Base-by-base conservation (phyloP, 495 filamentous ascomycete genomes). In the Viridothelium virens region DNA sequence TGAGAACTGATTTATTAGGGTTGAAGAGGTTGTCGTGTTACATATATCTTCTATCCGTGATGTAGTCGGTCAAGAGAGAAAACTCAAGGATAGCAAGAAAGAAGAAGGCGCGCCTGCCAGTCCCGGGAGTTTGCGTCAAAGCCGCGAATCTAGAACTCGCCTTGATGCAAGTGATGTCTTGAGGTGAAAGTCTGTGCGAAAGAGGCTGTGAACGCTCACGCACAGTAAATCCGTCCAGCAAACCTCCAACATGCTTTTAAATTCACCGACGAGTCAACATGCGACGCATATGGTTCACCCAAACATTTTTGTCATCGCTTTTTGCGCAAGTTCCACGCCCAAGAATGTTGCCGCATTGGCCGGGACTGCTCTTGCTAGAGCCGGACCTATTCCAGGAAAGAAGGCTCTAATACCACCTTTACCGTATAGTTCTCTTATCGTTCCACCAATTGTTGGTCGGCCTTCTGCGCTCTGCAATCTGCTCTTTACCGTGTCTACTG, bases 371-470 rank as follows among this genome's bases (percentile, higher is more conserved):
- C 94, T 86, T 14, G 90, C 89, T 72, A 99, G 80, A 4, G 94
- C 94, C 2, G 94, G 94, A 6, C 91, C 94, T 67, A 99, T 89
- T 3, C 94, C 94, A 11, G 94, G 95, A 83, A 99, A 99, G 82
- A 99, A 99, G 0, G 95, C 93, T 82, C 89, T 94, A 71, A 87
- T 76, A 2, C 94, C 94, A 46, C 93, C 92, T 65, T 76, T 85
- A 18, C 77, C 84, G 71, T 96, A 96, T 34, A 99, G 77, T 34
- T 90, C 83, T 68, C 82, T 82, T 53, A 97, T 83, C 2, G 91
- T 89, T 1, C 90, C 87, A 1, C 87, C 82, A 46, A 99, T 88
- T 1, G 90, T 93, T 34, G 91, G 88, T 66, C 87, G 87, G 18
- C 92, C 92, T 68, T 94, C 90, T 34, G 91, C 90, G 50, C 91